Percentiles rank a stretch among this genome's conserved stretches.
Conservation (phyloP, 2,329 filamentous ascomycete genomes). For the Geoglossum cookeanum region DNA sequence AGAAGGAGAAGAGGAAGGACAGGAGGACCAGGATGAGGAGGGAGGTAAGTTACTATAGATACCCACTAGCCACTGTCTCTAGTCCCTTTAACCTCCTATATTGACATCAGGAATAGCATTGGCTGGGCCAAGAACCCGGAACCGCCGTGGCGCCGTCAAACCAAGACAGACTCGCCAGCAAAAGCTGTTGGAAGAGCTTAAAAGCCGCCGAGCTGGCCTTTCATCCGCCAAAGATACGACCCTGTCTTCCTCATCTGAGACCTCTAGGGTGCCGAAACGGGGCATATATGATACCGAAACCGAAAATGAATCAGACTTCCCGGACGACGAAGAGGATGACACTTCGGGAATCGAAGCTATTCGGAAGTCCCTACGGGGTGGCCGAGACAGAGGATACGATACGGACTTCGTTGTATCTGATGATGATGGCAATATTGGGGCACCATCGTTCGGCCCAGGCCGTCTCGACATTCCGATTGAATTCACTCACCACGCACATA, state of each 20-base stretch:
- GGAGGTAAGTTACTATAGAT: background rate
- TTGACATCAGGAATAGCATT: background rate
- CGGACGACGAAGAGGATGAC: conserved; percentile 10
- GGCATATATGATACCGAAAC: conserved; percentile 13
- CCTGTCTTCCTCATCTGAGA: background rate
- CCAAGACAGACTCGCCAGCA: background rate
- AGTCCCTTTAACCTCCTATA: no score
- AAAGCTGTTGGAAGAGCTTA: background rate
- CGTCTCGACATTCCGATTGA: conserved; percentile 41
- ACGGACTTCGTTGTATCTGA: conserved; percentile 47
- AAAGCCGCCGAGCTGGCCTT: background rate
- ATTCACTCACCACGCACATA: conserved; percentile 46
- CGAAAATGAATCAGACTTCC: conserved; percentile 13
- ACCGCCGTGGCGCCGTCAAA: background rate
- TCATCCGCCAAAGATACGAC: background rate
- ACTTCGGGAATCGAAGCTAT: conserved; percentile 11
- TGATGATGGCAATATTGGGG: conserved; percentile 32
- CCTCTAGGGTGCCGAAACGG: background rate
- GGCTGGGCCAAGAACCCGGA: background rate
- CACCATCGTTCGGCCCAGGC: conserved; percentile 34
- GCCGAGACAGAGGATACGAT: conserved; percentile 25
- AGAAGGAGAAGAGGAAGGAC: background rate
- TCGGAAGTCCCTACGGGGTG: background rate
- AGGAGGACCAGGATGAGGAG: background rate
- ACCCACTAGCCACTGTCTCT: background rate